Evolutionary conservation across 352 stramenopile species (phyloP).

Genomic region (Globisporangium irregulare): DNA sequence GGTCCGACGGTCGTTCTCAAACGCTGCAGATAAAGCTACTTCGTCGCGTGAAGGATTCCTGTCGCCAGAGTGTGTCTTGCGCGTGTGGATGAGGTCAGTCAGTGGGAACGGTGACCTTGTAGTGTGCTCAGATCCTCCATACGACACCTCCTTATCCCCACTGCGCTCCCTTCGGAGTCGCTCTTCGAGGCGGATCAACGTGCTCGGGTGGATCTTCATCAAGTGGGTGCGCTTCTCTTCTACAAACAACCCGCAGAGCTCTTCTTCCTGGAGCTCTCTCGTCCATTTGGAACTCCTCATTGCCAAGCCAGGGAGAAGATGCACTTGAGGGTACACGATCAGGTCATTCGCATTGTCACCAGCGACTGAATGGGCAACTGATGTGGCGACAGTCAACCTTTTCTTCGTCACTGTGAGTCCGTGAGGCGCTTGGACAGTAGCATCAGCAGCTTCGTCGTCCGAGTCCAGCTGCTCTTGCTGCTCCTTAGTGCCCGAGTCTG

Average conservation of each 20-base stretch:
- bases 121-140: neutral
- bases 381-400: conserved; percentile 17
- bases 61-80: neutral
- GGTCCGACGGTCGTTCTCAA: neutral
- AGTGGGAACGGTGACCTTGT: neutral
- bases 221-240: conserved; percentile 34
- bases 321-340: conserved; percentile 17
- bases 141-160: neutral
- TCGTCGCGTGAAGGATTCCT: neutral
- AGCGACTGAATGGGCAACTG: neutral
- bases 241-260: conserved; percentile 45
- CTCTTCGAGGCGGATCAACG: conserved; percentile 52
- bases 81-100: conserved; percentile 10
- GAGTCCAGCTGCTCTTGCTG: conserved; percentile 5
- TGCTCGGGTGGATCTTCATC: conserved; percentile 38
- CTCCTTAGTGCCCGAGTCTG: neutral
- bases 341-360: neutral
- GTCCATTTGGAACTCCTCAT: conserved; percentile 31
- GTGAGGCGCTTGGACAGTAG: neutral
- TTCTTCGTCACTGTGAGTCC: conserved; percentile 15
- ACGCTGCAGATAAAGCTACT: neutral
- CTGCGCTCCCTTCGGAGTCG: conserved; percentile 35
- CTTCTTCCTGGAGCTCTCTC: conserved; percentile 39
- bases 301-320: conserved; percentile 20
- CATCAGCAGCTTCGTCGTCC: neutral